phyloP scores from a whole-genome alignment of 2,329 filamentous ascomycete species.

The Sclerotinia trifoliorum region DNA sequence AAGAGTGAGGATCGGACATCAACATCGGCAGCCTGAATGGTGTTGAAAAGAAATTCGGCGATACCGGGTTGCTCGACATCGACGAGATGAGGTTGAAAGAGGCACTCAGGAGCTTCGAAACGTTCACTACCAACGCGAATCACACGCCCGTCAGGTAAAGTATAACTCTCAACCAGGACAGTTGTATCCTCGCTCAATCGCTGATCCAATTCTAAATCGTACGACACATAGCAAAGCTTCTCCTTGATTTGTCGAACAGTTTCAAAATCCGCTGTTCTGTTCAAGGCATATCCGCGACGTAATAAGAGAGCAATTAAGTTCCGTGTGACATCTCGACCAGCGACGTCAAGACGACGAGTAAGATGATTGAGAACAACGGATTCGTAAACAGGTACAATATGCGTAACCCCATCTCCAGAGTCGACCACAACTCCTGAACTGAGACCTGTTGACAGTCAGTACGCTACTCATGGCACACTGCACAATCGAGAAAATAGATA shows the following conservation, averaged over 20 bases:
- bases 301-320: conserved; percentile 95
- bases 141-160: conserved; percentile 90
- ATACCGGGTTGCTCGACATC: conserved; percentile 97
- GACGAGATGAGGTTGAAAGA: conserved; percentile 97
- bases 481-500: conserved; percentile 30
- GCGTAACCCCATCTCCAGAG: conserved; percentile 95
- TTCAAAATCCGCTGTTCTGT: conserved; percentile 98
- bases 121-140: conserved; percentile 95
- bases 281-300: conserved; percentile 91
- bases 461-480: conserved; percentile 22
- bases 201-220: conserved; percentile 95
- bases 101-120: conserved; percentile 95
- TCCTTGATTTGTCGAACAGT: conserved; percentile 99
- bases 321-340: conserved; percentile 94
- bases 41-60: conserved; percentile 97
- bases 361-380: conserved; percentile 97
- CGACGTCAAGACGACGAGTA: conserved; percentile 89
- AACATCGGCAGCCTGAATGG: conserved; percentile 92
- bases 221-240: conserved; percentile 99
- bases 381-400: conserved; percentile 98
- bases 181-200: conserved; percentile 96
- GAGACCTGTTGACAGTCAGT: conserved; percentile 56
- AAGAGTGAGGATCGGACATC: conserved; percentile 92
- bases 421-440: conserved; percentile 97
- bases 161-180: conserved; percentile 95